These are phyloP conservation scores for Cylindrodendrum hubeiense DNA, from an alignment of 2,329 filamentous ascomycete genomes.

Conservation along the genomic window DNA sequence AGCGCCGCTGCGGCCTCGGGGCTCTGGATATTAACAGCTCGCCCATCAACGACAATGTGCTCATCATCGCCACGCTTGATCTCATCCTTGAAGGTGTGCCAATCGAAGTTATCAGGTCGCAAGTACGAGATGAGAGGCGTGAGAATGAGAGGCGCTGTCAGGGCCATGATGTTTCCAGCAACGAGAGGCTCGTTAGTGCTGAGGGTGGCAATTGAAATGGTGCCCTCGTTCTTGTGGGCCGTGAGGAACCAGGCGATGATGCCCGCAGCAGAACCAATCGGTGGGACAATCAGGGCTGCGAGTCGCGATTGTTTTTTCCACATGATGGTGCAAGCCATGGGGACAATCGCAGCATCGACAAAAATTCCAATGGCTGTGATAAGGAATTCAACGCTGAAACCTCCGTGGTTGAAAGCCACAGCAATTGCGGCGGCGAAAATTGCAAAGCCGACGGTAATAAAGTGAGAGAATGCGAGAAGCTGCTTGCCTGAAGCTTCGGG, in stretches of 20 bases:
- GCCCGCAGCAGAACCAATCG: slow-evolving; percentile 72
- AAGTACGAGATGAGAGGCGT: slow-evolving; percentile 18
- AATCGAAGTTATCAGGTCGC: slow-evolving; percentile 17
- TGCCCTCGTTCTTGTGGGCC: slow-evolving; percentile 47
- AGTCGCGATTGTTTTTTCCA: slow-evolving; percentile 81
- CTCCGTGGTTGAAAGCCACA: slow-evolving; percentile 76
- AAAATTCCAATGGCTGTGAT: slow-evolving; percentile 81
- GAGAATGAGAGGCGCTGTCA: slow-evolving; percentile 14
- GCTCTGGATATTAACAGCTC: slow-evolving; percentile 21
- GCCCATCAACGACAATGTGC: slow-evolving; percentile 17
- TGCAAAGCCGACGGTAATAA: slow-evolving; percentile 83
- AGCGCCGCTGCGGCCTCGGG: slow-evolving; percentile 1
- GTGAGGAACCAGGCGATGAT: slow-evolving; percentile 81
- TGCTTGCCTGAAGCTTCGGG: slow-evolving; percentile 14
- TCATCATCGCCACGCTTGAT: slow-evolving; percentile 23
- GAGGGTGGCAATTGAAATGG: slow-evolving; percentile 13
- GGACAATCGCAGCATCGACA: slow-evolving; percentile 83
- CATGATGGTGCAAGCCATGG: slow-evolving; percentile 79
- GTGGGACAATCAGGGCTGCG: slow-evolving; percentile 74
- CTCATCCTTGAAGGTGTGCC: slow-evolving; percentile 22
- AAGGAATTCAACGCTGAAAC: slow-evolving; percentile 85
- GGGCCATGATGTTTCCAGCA: slow-evolving; percentile 22
- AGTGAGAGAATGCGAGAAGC: slow-evolving; percentile 68
- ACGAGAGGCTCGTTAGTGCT: slow-evolving; percentile 20
- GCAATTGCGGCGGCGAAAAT: slow-evolving; percentile 83